These are phyloP conservation scores for Dictyostelium citrinum DNA, from an alignment of 78 protist species.

Conservation along the genomic window DNA sequence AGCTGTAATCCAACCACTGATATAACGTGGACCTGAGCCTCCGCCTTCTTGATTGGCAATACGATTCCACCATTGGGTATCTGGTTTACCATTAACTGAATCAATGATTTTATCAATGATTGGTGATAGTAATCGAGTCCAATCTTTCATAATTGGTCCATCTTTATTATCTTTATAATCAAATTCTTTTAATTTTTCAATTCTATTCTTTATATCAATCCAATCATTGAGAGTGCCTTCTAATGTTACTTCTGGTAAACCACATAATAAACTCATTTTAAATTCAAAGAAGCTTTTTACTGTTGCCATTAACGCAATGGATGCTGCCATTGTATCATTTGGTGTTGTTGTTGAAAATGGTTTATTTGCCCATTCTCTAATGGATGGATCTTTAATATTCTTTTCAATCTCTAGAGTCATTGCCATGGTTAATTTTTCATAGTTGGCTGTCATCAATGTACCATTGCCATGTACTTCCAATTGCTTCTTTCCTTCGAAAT, in stretches of 20 bases:
- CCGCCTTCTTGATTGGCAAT: slow-evolving; percentile 33
- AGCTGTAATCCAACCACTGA: slow-evolving; percentile 76
- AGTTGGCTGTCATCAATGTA: slow-evolving; percentile 24
- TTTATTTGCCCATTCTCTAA: slow-evolving; percentile 45
- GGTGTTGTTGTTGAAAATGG: slow-evolving; percentile 60
- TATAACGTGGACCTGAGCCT: slow-evolving; percentile 62
- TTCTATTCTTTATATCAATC: not conserved
- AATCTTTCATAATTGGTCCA: slow-evolving; percentile 3
- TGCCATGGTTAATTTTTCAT: not conserved
- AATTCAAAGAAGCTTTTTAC: slow-evolving; percentile 37
- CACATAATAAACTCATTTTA: slow-evolving; percentile 47
- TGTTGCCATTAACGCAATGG: slow-evolving; percentile 58
- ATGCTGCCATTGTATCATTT: slow-evolving; percentile 38
- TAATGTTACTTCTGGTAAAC: slow-evolving; percentile 68
- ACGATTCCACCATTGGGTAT: slow-evolving; percentile 44
- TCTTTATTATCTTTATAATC: not conserved
- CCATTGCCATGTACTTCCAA: slow-evolving; percentile 11
- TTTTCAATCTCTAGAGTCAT: slow-evolving; percentile 46
- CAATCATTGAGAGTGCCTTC: slow-evolving; percentile 47
- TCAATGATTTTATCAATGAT: slow-evolving; percentile 35
- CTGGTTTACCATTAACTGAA: slow-evolving; percentile 29
- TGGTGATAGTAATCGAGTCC: slow-evolving; percentile 37
- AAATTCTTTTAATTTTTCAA: slow-evolving; percentile 22
- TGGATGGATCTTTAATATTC: slow-evolving; percentile 75
- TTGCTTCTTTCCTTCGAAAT: slow-evolving; percentile 63